Evolutionary conservation across 1,139 yeast genomes (phyloP).

Genomic region (Martiniozyma asiatica): DNA sequence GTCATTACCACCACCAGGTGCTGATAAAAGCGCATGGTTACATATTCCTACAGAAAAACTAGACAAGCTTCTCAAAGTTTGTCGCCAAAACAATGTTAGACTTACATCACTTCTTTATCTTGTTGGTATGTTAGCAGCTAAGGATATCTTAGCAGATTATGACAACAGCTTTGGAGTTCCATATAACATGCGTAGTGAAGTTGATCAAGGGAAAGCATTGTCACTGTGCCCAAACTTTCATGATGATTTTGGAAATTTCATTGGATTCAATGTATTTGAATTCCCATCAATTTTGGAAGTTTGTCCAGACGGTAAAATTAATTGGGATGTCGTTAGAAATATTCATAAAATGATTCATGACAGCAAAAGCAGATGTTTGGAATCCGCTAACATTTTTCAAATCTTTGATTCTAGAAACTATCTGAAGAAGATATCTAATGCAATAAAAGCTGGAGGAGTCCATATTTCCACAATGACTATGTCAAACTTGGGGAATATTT

Average conservation of each 20-base stretch:
- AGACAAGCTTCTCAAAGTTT: background rate
- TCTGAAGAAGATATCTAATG: background rate
- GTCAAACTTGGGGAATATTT: slow-evolving; percentile 9
- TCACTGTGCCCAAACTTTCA: slow-evolving; percentile 3
- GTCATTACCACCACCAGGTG: background rate
- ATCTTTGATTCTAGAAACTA: background rate
- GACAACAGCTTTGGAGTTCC: slow-evolving; percentile 11
- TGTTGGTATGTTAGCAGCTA: slow-evolving; percentile 7
- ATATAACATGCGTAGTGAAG: slow-evolving; percentile 9
- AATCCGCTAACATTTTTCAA: slow-evolving; percentile 1
- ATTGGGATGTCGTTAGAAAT: slow-evolving; percentile 6
- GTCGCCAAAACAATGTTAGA: slow-evolving; percentile 9
- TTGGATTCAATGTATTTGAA: slow-evolving; percentile 4
- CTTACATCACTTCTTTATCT: slow-evolving; percentile 13
- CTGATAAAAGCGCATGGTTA: slow-evolving; percentile 1
- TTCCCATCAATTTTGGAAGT: slow-evolving; percentile 7
- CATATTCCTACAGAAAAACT: background rate
- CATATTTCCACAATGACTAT: slow-evolving; percentile 2
- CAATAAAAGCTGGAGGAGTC: background rate
- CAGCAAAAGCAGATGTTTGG: background rate
- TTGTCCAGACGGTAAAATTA: slow-evolving; percentile 3
- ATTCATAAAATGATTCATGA: slow-evolving; percentile 5
- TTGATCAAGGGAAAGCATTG: slow-evolving; percentile 4
- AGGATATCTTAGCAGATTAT: slow-evolving; percentile 6
- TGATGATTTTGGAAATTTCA: slow-evolving; percentile 7